Evolutionary conservation across 257 asterid species (phyloP).

Genomic region (Ballota nigra): DNA sequence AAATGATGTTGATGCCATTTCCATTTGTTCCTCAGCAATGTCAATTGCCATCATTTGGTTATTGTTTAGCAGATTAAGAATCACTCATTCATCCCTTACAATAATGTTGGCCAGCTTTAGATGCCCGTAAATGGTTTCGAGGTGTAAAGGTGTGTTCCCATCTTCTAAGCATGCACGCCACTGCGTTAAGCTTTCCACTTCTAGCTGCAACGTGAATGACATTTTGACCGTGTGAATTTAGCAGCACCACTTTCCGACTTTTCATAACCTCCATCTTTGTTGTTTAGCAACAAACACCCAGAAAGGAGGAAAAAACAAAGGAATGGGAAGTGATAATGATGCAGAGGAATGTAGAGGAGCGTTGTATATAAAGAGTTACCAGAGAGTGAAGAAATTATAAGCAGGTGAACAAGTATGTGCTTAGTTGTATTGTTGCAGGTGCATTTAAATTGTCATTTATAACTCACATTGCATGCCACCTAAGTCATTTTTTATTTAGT

Average conservation of each 20-base stretch:
- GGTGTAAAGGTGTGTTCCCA: slow-evolving; percentile 56
- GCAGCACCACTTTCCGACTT: slow-evolving; percentile 40
- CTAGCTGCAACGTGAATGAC: slow-evolving; percentile 46
- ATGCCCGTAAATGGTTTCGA: slow-evolving; percentile 42
- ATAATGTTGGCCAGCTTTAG: slow-evolving; percentile 40
- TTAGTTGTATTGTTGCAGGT: slow-evolving; percentile 59
- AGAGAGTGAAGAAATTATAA: slow-evolving; percentile 55
- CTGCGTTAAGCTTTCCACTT: slow-evolving; percentile 39
- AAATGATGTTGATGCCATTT: slow-evolving; percentile 31
- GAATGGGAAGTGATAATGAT: slow-evolving; percentile 25
- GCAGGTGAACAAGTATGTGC: slow-evolving; percentile 64
- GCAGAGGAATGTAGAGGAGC: slow-evolving; percentile 19
- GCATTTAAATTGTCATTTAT: slow-evolving; percentile 58
- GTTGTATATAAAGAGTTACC: slow-evolving; percentile 40
- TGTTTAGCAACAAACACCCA: background rate
- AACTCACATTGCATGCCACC: slow-evolving; percentile 28
- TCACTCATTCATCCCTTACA: slow-evolving; percentile 34
- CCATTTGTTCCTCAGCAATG: slow-evolving; percentile 51
- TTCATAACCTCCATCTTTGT: slow-evolving; percentile 35
- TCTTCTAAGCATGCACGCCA: slow-evolving; percentile 35
- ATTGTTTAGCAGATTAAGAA: slow-evolving; percentile 33
- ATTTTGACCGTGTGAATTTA: slow-evolving; percentile 41
- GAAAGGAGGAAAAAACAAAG: too few relatives aligned
- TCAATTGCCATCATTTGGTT: slow-evolving; percentile 44
- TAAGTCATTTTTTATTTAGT: slow-evolving; percentile 8